Conservation (phyloP, 208 protist species). For the Phytomonas sp. region DNA sequence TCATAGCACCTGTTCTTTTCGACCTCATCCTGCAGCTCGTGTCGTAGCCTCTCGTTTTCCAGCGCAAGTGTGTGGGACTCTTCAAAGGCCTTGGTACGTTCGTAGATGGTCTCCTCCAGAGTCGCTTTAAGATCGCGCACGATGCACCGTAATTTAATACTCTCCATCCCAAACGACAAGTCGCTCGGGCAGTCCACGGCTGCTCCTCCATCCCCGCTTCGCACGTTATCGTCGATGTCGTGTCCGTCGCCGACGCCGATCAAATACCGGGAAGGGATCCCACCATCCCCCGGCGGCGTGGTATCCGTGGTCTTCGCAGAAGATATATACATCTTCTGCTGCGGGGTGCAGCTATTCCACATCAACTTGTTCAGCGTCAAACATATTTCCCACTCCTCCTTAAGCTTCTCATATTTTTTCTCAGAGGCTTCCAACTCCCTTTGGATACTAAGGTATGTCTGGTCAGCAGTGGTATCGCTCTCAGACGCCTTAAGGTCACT, state of each 20-base stretch:
- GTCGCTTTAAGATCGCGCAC: not conserved
- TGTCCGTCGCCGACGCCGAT: not conserved
- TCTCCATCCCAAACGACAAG: not conserved
- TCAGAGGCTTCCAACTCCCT: not conserved
- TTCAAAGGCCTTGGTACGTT: not conserved
- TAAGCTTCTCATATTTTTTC: conserved; percentile 1
- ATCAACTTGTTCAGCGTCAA: not conserved
- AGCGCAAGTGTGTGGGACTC: not conserved
- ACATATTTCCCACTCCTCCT: not conserved
- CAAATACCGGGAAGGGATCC: not conserved
- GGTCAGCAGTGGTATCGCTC: not conserved
- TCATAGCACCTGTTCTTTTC: not conserved
- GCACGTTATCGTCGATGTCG: not conserved
- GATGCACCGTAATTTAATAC: not conserved
- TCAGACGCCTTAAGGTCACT: not conserved
- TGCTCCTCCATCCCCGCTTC: not conserved
- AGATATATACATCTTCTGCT: conserved; percentile 1
- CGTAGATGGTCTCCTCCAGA: not conserved
- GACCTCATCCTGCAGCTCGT: not conserved
- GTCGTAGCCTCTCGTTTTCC: not conserved
- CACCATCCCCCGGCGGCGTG: not conserved
- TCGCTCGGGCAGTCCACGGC: not conserved
- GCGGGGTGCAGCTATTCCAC: not conserved
- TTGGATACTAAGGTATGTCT: not conserved
- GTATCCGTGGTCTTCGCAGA: not conserved